phyloP scores from a whole-genome alignment of 2,329 filamentous ascomycete species.

The Graphilbum ipis-grandicollis region DNA sequence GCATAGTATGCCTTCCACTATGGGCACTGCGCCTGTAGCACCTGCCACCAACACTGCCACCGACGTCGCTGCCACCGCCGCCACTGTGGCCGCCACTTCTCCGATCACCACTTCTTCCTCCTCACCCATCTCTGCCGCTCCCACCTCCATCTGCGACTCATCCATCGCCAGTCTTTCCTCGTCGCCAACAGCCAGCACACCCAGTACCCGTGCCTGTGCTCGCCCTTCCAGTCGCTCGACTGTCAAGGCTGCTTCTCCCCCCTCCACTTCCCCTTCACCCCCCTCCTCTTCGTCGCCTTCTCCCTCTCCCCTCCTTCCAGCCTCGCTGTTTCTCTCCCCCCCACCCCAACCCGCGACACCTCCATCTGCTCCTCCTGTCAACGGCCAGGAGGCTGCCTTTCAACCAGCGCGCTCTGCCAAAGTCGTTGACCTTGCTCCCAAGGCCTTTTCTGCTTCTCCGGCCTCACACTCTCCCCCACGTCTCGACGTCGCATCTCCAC shows the following conservation, averaged over 20 bases:
- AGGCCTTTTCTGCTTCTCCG: constrained; percentile 10
- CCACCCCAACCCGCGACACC: constrained; percentile 28
- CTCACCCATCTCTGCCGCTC: too few relatives aligned
- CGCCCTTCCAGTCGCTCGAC: too few relatives aligned
- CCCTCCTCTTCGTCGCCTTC: constrained; percentile 7
- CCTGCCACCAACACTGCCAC: not conserved
- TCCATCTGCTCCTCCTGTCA: constrained; percentile 15
- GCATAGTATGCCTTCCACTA: too few relatives aligned
- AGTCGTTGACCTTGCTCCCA: constrained; percentile 16
- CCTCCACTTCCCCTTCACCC: constrained; percentile 3
- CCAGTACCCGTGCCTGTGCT: constrained; percentile 4
- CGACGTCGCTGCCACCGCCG: not conserved
- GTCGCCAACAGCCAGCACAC: not conserved
- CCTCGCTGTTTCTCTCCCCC: constrained; percentile 19
- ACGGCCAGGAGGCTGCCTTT: constrained; percentile 5
- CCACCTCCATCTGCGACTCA: too few relatives aligned
- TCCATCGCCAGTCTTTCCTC: too few relatives aligned
- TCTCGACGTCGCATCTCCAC: not conserved
- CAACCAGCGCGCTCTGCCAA: constrained; percentile 14
- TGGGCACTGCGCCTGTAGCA: not conserved
- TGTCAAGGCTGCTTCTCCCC: too few relatives aligned
- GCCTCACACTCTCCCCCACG: constrained; percentile 4
- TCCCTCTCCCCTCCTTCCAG: constrained; percentile 15
- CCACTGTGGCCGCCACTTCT: not conserved
- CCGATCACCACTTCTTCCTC: too few relatives aligned